Evolutionary conservation across 1,139 yeast genomes (phyloP), one percentile per base, ranked within the genome.

Genomic region (Taiozyma sp.): DNA sequence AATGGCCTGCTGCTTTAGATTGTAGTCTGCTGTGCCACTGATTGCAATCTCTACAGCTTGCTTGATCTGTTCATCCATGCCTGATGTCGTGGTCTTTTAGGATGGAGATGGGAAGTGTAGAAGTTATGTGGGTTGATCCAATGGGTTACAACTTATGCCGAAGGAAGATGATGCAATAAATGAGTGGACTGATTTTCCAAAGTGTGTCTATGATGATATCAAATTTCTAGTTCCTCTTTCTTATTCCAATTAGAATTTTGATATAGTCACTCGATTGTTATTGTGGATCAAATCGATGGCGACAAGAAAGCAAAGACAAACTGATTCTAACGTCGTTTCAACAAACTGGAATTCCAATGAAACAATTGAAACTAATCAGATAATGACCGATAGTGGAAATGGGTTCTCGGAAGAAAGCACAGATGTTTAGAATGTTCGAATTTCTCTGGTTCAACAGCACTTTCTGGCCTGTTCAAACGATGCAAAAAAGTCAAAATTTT

Each of bases 31-130:
- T 16, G 85, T 75, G 46, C 89, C 88, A 65, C 85, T 83, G 57
- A 90, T 81, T 40, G 97, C 98, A 58, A 92, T 84, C 60, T 83
- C 86, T 51, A 93, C 96, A 47, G 97, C 99, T 73, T 91, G 96
- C 69, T 82, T 92, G 65, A 93, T 87, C 74, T 91, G 96, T 61
- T 81, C 80, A 61, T 88, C 91, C 95, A 89, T 88, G 5, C 23
- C 28, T 40, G n/a, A 7, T 40, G 22, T 39, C 3, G 24, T 36
- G 39, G 22, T 36, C 39, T 36, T 16, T 16, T 36, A 8, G 23
- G n/a, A 16, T n/a, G 39, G 22, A 16, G 24, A 38, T 38, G 40
- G 24, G 6, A 38, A 12, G 14, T 16, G 39, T 30, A 30, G 10
- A 13, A 30, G 34, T 13, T 30, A 8, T 32, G 19, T 32, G 36